Conservation (phyloP, 2,329 filamentous ascomycete species). For the Hymenoscyphus salicellus region DNA sequence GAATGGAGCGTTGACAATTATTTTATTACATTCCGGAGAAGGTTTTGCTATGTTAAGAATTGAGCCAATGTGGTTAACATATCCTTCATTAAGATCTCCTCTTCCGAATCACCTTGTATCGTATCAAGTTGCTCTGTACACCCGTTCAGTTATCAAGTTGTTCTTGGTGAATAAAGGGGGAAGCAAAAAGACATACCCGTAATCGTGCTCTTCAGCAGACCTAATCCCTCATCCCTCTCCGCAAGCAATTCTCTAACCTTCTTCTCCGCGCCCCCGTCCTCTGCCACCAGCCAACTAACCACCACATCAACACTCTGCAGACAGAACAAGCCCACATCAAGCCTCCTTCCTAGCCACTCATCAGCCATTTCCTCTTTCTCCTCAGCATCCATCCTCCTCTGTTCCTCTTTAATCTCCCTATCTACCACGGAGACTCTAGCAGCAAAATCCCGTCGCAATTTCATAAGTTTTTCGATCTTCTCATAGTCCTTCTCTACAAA, state of each 20-base stretch:
- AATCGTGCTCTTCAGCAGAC: constrained; percentile 63
- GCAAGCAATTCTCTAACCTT: constrained; percentile 63
- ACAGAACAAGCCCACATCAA: constrained; percentile 82
- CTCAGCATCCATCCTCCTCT: constrained; percentile 51
- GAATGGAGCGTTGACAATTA: background rate
- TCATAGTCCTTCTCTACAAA: constrained; percentile 94
- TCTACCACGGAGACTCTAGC: constrained; percentile 62
- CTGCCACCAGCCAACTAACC: constrained; percentile 85
- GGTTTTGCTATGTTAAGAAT: constrained; percentile 38
- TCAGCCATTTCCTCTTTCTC: constrained; percentile 61
- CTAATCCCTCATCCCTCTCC: constrained; percentile 65
- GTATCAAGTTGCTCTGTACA: constrained; percentile 57
- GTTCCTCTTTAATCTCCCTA: constrained; percentile 57
- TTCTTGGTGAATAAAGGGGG: background rate
- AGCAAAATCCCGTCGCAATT: constrained; percentile 68
- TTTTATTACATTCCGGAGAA: background rate
- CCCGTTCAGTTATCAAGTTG: background rate
- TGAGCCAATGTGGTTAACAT: constrained; percentile 62
- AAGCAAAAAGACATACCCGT: constrained; percentile 46
- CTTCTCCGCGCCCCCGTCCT: constrained; percentile 72
- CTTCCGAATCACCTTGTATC: constrained; percentile 53
- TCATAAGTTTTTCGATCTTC: constrained; percentile 72
- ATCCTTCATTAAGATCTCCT: constrained; percentile 54
- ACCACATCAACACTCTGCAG: constrained; percentile 81
- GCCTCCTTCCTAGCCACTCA: constrained; percentile 69